These are phyloP conservation scores for Chrysoporthe austroafricana DNA, from an alignment of 2,329 filamentous ascomycete species.

Conservation along the genomic window DNA sequence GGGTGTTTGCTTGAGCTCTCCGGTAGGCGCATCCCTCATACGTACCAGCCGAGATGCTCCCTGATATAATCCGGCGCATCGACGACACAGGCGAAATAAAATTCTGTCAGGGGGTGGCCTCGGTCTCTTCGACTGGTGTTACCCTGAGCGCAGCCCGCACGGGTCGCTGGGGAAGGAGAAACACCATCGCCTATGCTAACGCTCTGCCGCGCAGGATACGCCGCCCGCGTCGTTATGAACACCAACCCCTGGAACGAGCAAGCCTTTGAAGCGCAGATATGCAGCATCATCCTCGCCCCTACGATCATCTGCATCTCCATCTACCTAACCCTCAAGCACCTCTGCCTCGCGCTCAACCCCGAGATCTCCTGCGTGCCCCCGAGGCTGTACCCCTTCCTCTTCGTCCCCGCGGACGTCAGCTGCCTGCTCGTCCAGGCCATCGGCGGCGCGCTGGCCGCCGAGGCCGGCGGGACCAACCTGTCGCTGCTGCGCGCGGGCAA, in stretches of 20 bases:
- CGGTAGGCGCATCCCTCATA: conserved; percentile 41
- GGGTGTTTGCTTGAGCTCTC: conserved; percentile 57
- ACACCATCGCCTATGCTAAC: neutral
- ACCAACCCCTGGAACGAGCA: conserved; percentile 57
- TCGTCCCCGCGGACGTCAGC: conserved; percentile 62
- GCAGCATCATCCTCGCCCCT: conserved; percentile 61
- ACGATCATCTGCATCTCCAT: conserved; percentile 65
- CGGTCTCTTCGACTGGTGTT: neutral
- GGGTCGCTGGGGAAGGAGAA: too few species aligned
- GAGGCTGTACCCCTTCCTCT: conserved; percentile 58
- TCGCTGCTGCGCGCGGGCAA: conserved; percentile 51
- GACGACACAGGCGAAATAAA: neutral
- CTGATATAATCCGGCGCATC: neutral
- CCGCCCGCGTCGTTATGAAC: conserved; percentile 54
- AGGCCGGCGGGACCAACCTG: conserved; percentile 41
- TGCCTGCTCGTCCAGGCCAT: conserved; percentile 63
- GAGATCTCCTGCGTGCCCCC: conserved; percentile 55
- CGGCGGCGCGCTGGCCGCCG: conserved; percentile 59
- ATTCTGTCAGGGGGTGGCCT: neutral
- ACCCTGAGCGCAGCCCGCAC: neutral
- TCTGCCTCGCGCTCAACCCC: conserved; percentile 54
- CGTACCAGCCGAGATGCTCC: neutral
- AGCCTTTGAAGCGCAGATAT: conserved; percentile 63
- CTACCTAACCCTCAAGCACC: conserved; percentile 67
- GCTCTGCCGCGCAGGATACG: conserved; percentile 48